phyloP scores from a whole-genome alignment of 805 yeast genomes.

The Henningerozyma blattae region DNA sequence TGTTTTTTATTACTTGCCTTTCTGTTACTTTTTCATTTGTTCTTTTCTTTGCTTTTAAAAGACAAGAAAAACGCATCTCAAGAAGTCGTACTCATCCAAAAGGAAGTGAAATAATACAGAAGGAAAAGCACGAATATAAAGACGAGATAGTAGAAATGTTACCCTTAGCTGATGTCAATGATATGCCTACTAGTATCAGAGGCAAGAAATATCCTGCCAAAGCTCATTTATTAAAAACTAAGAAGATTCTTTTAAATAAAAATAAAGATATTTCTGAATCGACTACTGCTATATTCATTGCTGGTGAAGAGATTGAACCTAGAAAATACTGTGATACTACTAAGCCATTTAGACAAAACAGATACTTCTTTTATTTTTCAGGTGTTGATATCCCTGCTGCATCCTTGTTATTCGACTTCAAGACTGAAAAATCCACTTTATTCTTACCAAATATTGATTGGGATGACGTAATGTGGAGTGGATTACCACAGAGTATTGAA shows the following conservation, averaged over 20 bases:
- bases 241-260: conserved; percentile 25
- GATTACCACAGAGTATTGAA: conserved; percentile 59
- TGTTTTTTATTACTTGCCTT: too few relatives aligned
- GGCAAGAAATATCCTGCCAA: conserved; percentile 69
- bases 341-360: conserved; percentile 72
- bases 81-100: neutral
- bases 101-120: too few relatives aligned
- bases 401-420: conserved; percentile 47
- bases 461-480: conserved; percentile 96
- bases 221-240: conserved; percentile 51
- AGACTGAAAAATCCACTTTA: conserved; percentile 45
- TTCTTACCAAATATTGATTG: conserved; percentile 75
- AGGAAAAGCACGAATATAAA: too few relatives aligned
- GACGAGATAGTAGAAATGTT: too few relatives aligned
- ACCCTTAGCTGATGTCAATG: conserved; percentile 13
- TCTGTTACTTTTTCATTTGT: too few relatives aligned
- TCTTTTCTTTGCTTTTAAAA: neutral
- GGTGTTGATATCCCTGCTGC: conserved; percentile 79
- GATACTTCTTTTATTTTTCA: conserved; percentile 78
- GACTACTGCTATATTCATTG: conserved; percentile 38
- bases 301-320: conserved; percentile 46
- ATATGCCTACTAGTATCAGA: conserved; percentile 11
- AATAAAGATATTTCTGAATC: conserved; percentile 15
- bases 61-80: neutral
- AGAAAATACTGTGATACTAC: conserved; percentile 73